phyloP scores from a whole-genome alignment of 192 early-diverging fungal species.

The Spizellomyces sp. region DNA sequence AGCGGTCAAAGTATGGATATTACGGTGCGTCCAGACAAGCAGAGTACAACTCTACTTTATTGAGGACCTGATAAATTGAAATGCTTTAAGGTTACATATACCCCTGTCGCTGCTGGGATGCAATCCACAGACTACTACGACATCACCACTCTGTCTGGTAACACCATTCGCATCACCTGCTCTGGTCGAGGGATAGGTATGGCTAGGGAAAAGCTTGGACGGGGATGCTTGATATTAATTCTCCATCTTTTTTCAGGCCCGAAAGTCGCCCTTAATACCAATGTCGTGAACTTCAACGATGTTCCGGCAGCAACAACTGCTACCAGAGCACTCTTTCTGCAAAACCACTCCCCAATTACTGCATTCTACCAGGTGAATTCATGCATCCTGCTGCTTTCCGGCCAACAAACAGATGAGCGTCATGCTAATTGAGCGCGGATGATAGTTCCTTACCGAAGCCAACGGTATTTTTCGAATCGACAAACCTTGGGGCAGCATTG shows the following conservation, averaged over 20 bases:
- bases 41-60: not conserved
- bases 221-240: not conserved
- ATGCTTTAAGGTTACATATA: conserved; percentile 44
- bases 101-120: conserved; percentile 50
- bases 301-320: conserved; percentile 37
- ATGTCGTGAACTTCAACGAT: conserved; percentile 60
- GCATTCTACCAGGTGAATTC: conserved; percentile 51
- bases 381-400: conserved; percentile 1
- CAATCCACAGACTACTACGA: conserved; percentile 58
- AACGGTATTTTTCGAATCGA: conserved; percentile 54
- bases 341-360: conserved; percentile 42
- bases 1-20: conserved; percentile 36
- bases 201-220: not conserved
- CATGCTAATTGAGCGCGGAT: not conserved
- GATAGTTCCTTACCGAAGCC: conserved; percentile 49
- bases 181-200: conserved; percentile 46
- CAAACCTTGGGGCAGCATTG: conserved; percentile 53
- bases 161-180: conserved; percentile 48
- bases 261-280: conserved; percentile 47
- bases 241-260: conserved; percentile 38
- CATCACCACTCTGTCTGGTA: conserved; percentile 61
- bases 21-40: conserved; percentile 27
- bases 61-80: not conserved
- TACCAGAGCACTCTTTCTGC: conserved; percentile 46
- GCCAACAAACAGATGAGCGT: not conserved